Base-by-base conservation (phyloP, 2,329 filamentous ascomycete species). In the Pseudodiploospora longispora region DNA sequence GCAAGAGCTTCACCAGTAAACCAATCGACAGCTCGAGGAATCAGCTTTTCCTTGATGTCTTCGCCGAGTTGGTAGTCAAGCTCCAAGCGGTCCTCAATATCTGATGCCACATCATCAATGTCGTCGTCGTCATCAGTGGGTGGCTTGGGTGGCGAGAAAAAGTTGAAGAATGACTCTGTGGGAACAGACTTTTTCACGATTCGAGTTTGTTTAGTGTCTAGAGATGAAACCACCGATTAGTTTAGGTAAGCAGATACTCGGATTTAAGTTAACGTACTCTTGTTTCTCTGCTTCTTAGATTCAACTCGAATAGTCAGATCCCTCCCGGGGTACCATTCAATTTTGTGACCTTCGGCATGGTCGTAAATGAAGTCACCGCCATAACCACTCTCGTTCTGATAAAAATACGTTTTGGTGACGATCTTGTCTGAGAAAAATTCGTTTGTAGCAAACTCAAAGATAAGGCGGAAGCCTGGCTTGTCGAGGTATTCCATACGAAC, bases 251-350 rank as follows among this genome's bases (percentile, higher is more conserved):
- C 6, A 35, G 7, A 34, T n/a, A 33, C 46, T 46, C 27, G 50
- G 7, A n/a, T 6, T 31, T 43, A 28, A 42, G 27, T n/a, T 19
- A 19, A 19, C 19, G 19, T 19, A 98, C 93, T 97, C 82, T 97
- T 98, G 74, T 98, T 98, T 53, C 93, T 82, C 74, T 98, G 93
- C 78, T 98, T 98, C 82, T 98, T 98, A 77, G 88, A 94, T 77
- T 98, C 93, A 49, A 97, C 75, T 55, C 87, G 84, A 53, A 97
- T 86, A 38, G 93, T 98, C 57, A 98, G 74, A 62, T 98, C 93
- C 69, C 95, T 89, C 59, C 85, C 85, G 7, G 82, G 72, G 72
- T 95, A 93, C 93, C 93, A 98, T 57, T 96, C 85, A 60, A 98
- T 95, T 77, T 95, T 93, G 66, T 95, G 87, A 53, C 94, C 93